Evolutionary conservation across 2,329 filamentous ascomycete species (phyloP).

Genomic region (Xylariaceae sp.): DNA sequence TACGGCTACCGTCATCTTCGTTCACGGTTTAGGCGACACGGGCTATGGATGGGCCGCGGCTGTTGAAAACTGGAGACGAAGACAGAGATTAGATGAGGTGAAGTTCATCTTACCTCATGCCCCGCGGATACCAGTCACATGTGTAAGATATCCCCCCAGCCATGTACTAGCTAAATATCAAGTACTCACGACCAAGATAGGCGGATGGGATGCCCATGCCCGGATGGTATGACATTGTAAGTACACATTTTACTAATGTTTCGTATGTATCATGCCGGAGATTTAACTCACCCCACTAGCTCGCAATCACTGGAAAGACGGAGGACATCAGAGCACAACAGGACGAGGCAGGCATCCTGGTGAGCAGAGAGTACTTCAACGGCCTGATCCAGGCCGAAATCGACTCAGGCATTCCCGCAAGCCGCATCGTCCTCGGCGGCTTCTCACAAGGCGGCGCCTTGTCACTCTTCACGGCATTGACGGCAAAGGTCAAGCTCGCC

Average conservation of each 20-base stretch:
- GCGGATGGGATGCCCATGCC: slow-evolving; percentile 81
- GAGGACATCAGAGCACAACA: slow-evolving; percentile 39
- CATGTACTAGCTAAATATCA: not conserved
- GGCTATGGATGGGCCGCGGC: slow-evolving; percentile 79
- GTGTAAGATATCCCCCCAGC: slow-evolving; percentile 53
- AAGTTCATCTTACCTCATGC: slow-evolving; percentile 95
- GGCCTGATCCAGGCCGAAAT: slow-evolving; percentile 79
- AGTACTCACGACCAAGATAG: slow-evolving; percentile 43
- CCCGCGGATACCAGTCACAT: slow-evolving; percentile 82
- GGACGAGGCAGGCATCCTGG: slow-evolving; percentile 73
- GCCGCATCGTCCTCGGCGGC: slow-evolving; percentile 83
- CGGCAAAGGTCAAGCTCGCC: slow-evolving; percentile 72
- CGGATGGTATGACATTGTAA: slow-evolving; percentile 83
- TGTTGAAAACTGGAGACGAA: slow-evolving; percentile 83
- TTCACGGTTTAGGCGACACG: slow-evolving; percentile 87
- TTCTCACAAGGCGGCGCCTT: slow-evolving; percentile 90
- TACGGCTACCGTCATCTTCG: slow-evolving; percentile 92
- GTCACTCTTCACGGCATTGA: slow-evolving; percentile 79
- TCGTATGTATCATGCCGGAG: not conserved
- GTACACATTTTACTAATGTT: slow-evolving; percentile 17
- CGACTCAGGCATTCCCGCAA: slow-evolving; percentile 75
- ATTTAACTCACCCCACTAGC: slow-evolving; percentile 16
- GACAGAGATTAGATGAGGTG: slow-evolving; percentile 82
- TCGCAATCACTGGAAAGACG: slow-evolving; percentile 31
- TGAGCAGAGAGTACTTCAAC: slow-evolving; percentile 76